Evolutionary conservation across 352 stramenopile genomes (phyloP), one percentile per base, ranked within the genome.

Genomic region (Pythium aristosporum): DNA sequence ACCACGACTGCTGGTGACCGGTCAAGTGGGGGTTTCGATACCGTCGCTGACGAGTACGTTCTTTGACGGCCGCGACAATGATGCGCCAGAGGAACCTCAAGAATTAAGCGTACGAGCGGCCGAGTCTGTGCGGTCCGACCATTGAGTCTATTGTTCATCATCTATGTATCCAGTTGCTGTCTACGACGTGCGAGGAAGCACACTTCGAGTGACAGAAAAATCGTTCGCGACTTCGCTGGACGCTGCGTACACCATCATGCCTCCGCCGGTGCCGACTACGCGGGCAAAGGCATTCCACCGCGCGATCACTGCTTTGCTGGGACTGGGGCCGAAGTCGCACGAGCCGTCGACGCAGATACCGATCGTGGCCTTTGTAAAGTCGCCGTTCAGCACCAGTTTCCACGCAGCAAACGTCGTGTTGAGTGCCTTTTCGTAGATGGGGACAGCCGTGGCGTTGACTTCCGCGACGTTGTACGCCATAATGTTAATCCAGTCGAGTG

Each of bases 401-500:
- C 82, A 93, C 18, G 74, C 72, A 20, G 60, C 62, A 49, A 93
- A 93, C 5, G 80, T 91, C 1, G 80, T 73, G 18, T 67, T 76
- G 30, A 79, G 57, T 20, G 85, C 85, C 2, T 74, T 67, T 2
- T 71, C 73, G 32, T 93, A 93, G 47, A 89, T 69, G 0, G 23
- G 57, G 3, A 79, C 80, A 5, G 84, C 84, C 0, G 56, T 71
- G 1, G 42, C 57, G 6, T 66, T 65, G 46, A 89, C 71, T 28
- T 73, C 9, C 15, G 88, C 75, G 43, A 90, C 77, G 57, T 93
- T 93, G 73, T 93, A 93, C 42, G 83, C 76, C 85, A 93, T 93
- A 63, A 93, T 88, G 67, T 93, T 90, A 43, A 93, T 65, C 82
- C 82, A 91, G 65, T 91, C 80, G 16, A 91, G 71, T 21, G 81